Conservation (phyloP, 495 filamentous ascomycete species). For the Hypomontagnella submonticulosa region DNA sequence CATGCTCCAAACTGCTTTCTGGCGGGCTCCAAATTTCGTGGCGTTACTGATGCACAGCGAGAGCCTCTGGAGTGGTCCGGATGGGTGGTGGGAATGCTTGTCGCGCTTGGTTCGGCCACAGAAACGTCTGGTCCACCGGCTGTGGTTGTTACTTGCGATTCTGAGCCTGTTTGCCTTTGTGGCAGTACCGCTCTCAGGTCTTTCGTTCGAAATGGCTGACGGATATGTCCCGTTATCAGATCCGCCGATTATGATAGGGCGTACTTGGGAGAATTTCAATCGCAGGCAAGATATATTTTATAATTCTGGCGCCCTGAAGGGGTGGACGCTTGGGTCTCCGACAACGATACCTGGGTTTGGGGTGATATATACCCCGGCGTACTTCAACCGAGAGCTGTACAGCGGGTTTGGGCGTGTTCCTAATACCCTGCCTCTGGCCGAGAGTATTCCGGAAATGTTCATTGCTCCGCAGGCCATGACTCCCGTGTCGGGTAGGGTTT, state of each 20-base stretch:
- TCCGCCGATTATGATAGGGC: not conserved
- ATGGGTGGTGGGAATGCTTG: not conserved
- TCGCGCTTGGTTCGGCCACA: not conserved
- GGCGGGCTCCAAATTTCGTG: not conserved
- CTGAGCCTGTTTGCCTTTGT: not conserved
- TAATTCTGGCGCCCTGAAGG: not conserved
- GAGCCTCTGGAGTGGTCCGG: not conserved
- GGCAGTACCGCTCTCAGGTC: not conserved
- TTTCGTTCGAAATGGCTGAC: not conserved
- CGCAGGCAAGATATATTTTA: not conserved
- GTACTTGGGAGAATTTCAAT: slow-evolving; percentile 2
- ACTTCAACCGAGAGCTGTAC: not conserved
- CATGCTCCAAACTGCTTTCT: slow-evolving; percentile 1
- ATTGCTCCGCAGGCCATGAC: not conserved
- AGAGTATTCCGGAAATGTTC: slow-evolving; percentile 1
- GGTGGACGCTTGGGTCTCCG: not conserved
- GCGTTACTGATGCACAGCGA: slow-evolving; percentile 2
- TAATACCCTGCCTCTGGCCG: not conserved
- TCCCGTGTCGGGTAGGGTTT: not conserved
- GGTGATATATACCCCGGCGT: not conserved
- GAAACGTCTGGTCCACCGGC: not conserved
- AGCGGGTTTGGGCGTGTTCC: not conserved
- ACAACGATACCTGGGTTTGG: not conserved
- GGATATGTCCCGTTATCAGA: not conserved
- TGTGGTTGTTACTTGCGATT: not conserved